phyloP scores from a whole-genome alignment of 257 asterid species.

The Pogostemon cablin region DNA sequence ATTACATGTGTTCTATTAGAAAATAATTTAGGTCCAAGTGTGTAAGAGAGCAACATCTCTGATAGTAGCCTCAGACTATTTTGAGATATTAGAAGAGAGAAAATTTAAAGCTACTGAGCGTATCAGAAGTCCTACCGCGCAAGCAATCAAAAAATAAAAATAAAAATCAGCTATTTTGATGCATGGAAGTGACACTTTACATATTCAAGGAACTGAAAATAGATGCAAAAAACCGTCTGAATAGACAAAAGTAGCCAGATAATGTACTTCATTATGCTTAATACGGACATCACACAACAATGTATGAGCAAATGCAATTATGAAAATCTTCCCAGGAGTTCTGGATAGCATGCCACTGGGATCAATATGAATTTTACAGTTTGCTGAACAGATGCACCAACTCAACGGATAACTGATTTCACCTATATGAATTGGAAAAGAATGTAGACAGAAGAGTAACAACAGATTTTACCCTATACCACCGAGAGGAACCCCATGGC shows the following conservation, averaged over 20 bases:
- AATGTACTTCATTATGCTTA: conserved; percentile 14
- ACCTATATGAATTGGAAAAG: neutral
- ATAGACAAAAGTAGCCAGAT: conserved; percentile 6
- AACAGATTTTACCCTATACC: conserved; percentile 77
- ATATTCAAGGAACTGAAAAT: conserved; percentile 2
- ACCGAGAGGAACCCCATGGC: conserved; percentile 96
- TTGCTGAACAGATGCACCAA: conserved; percentile 14
- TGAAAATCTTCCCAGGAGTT: neutral
- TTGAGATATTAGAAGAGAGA: conserved; percentile 2
- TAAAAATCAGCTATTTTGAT: conserved; percentile 13
- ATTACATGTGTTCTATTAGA: no score
- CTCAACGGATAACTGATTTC: neutral
- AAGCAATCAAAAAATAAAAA: neutral
- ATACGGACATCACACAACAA: neutral
- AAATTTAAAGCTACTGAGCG: neutral
- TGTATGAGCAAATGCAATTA: neutral
- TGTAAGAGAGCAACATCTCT: conserved; percentile 8
- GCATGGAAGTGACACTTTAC: neutral
- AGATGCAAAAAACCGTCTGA: conserved; percentile 16
- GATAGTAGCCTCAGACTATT: conserved; percentile 8
- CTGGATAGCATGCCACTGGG: neutral
- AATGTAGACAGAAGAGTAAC: conserved; percentile 25
- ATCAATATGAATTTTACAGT: neutral
- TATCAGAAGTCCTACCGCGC: neutral
- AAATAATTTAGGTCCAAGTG: neutral